phyloP scores from a whole-genome alignment of 106 monocot genomes.

The Phalaenopsis equestris region DNA sequence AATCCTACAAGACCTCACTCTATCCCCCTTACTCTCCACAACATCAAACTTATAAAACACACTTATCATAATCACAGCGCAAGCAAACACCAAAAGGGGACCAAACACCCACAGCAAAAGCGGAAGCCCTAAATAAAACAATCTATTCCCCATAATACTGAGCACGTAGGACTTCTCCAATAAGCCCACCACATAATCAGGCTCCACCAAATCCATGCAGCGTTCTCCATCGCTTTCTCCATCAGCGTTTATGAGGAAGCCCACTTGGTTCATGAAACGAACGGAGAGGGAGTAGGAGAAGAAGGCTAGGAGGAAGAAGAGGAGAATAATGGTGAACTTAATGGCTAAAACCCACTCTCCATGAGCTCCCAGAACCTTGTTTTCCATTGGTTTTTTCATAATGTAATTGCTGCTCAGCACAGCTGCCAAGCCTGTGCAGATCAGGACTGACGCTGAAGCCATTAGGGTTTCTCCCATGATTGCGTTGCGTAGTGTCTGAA shows the following conservation, averaged over 20 bases:
- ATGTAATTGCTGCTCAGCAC: constrained; percentile 25
- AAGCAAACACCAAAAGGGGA: too few relatives aligned
- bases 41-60: too few relatives aligned
- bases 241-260: constrained; percentile 28
- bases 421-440: constrained; percentile 19
- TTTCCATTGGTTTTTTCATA: constrained; percentile 7
- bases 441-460: constrained; percentile 17
- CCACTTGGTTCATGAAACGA: constrained; percentile 21
- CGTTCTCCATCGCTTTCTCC: too few relatives aligned
- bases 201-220: too few relatives aligned
- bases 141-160: too few relatives aligned
- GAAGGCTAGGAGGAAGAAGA: constrained; percentile 37
- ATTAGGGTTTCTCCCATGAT: constrained; percentile 18
- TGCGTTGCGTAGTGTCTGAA: constrained; percentile 13
- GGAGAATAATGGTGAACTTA: constrained; percentile 23
- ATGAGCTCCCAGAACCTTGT: constrained; percentile 5
- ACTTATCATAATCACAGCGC: too few relatives aligned
- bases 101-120: too few relatives aligned
- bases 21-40: too few relatives aligned
- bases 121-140: too few relatives aligned
- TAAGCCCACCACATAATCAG: too few relatives aligned
- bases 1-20: too few relatives aligned
- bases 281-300: constrained; percentile 30
- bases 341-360: constrained; percentile 15
- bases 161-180: too few relatives aligned